phyloP scores from a whole-genome alignment of 345 rosid species.

The Toxicodendron radicans region DNA sequence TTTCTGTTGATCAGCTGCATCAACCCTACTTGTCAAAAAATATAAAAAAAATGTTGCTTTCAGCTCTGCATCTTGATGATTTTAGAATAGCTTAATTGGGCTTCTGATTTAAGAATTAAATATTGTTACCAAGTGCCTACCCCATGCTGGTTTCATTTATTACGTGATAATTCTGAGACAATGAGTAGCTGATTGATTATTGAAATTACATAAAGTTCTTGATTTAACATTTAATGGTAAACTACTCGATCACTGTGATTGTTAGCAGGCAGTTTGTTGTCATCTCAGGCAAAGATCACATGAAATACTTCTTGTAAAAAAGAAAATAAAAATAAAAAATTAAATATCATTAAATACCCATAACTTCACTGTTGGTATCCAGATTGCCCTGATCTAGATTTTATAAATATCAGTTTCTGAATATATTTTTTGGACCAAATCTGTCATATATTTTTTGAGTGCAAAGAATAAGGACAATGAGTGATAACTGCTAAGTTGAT shows the following conservation, averaged over 20 bases:
- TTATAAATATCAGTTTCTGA: neutral
- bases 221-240: neutral
- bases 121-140: neutral
- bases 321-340: too few relatives aligned
- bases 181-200: neutral
- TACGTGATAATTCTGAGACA: neutral
- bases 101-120: neutral
- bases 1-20: neutral
- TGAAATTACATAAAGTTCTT: neutral
- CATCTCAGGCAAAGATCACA: neutral
- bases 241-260: neutral
- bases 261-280: neutral
- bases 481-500: neutral
- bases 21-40: neutral
- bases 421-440: neutral
- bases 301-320: neutral
- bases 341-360: too few relatives aligned
- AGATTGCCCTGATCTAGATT: neutral
- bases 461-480: neutral
- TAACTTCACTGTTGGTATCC: neutral
- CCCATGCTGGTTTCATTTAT: neutral
- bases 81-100: neutral
- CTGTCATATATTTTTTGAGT: neutral
- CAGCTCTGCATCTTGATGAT: neutral
- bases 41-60: neutral